These are phyloP conservation scores for Globisporangium alternatum DNA, from an alignment of 352 stramenopile genomes.

Conservation along the genomic window DNA sequence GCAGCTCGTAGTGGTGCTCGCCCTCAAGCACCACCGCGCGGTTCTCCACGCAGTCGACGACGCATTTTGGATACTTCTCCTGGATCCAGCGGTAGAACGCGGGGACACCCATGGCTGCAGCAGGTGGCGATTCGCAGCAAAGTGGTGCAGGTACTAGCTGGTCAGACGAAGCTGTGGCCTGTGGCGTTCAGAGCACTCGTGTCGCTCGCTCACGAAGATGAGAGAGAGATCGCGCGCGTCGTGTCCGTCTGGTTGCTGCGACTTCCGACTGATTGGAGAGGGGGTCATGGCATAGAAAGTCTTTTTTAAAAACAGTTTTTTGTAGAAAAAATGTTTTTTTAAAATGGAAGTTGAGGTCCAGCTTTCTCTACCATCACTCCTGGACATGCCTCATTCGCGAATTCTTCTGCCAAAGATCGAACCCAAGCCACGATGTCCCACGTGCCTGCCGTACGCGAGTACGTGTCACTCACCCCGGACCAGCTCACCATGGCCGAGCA, in stretches of 20 bases:
- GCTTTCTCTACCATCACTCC: too few relatives aligned
- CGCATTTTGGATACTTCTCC: conserved; percentile 99
- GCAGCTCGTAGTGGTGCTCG: conserved; percentile 76
- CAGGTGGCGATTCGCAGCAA: neutral
- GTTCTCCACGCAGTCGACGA: conserved; percentile 88
- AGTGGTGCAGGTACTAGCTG: neutral
- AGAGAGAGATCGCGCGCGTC: conserved; percentile 17
- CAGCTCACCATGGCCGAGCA: too few relatives aligned
- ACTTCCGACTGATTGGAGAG: neutral
- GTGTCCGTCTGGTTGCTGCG: conserved; percentile 3
- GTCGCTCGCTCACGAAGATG: neutral
- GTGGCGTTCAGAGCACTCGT: neutral
- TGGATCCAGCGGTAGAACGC: conserved; percentile 99
- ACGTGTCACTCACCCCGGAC: too few relatives aligned
- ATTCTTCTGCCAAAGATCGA: too few relatives aligned
- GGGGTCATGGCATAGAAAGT: too few relatives aligned
- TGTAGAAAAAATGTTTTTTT: too few relatives aligned
- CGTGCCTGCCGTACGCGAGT: too few relatives aligned
- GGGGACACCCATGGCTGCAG: conserved; percentile 93
- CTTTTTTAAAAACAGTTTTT: too few relatives aligned
- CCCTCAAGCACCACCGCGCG: conserved; percentile 77
- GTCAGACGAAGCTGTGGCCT: neutral
- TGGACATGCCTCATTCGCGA: too few relatives aligned
- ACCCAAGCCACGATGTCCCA: too few relatives aligned
- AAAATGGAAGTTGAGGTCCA: too few relatives aligned